Evolutionary conservation across 176 grass and related monocot species (phyloP), one percentile per base, ranked within the genome.

Genomic region (barley (Hordeum vulgare)): DNA sequence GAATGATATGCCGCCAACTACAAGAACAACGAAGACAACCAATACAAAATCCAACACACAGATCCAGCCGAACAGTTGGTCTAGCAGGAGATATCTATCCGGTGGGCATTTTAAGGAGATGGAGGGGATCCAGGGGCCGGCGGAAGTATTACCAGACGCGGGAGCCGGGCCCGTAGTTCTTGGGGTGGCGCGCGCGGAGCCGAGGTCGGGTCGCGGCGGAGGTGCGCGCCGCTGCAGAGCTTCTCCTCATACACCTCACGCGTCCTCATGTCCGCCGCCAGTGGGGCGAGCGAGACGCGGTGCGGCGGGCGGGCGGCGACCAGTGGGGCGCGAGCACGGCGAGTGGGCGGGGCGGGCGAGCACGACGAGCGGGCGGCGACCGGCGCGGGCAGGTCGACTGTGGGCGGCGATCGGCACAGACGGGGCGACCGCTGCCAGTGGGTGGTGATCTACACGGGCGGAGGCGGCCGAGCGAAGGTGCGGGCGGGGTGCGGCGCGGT

Each of bases 191-290:
- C n/a, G n/a, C 34, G 93, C 76, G 26, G 93, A 90, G 28, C 96
- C 91, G 11, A 96, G 89, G 78, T 99, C 25, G 96, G 93, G 70
- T 99, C 96, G 56, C 87, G 93, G 68, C 96, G 81, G 53, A 99
- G 83, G 54, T 91, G 83, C 41, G 85, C 92, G 56, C 93, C 96
- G 54, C 78, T 94, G 8, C 91, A 93, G 31, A 96, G 91, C 87
- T 96, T 99, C 93, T 99, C 93, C 85, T 99, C 96, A 83, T 99
- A 99, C 26, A 99, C 96, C 86, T 99, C 87, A 64, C 91, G 88
- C 5, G 96, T 99, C 33, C 96, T 93, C 96, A 99, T 99, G 78
- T 4, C 4, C 53, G 28, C 54, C 35, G 39, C 20, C 47, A 34
- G 37, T 74, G 8, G 14, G 41, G 25, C 1, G 25, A 24, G 70